Base-by-base conservation (phyloP, 2,329 filamentous ascomycete species). In the Phialophora verrucosa region DNA sequence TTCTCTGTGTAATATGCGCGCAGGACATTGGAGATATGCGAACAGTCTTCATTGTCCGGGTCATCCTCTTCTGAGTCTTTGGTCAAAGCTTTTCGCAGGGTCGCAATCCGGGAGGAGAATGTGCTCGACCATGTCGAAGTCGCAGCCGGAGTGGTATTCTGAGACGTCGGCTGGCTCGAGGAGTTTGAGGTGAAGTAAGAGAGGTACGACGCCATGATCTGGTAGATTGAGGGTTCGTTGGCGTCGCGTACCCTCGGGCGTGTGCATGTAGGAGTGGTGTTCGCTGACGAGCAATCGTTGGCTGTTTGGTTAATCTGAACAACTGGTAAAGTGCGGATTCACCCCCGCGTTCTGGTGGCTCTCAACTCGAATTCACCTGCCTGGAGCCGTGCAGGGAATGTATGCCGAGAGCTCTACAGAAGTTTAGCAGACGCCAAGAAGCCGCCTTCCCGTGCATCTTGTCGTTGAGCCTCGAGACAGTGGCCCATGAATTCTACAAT, bases 1-100 rank as follows among this genome's bases (percentile, higher is more conserved):
- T 96, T 95, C 78, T 98, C 93, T 59, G 84, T 87, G 83, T 99
- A 98, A 84, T 98, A 97, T 73, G 88, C 90, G 74, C 95, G 91
- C 29, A 99, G 87, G 42, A 96, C 93, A 74, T 95, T 91, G 80
- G 92, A 96, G 75, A 98, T 91, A 82, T 98, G 93, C 2, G 93
- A 96, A 81, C 96, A 92, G 81, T 98, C 93, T 79, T 96, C 81
- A 68, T 81, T 77, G 49, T 82, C 80, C 1, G 80, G 78, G 50
- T 70, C 86, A 69, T 88, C 90, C 75, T 91, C 88, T 78, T 89
- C 89, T 76, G 83, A 82, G 71, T 84, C 81, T 62, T 91, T 87
- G 23, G 59, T 87, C 68, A 92, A 88, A 68, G 89, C 89, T 74
- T 87, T 86, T 62, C 89, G 84, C 72, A 87, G 85, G 7, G 75